phyloP scores from a whole-genome alignment of 139 green algal genomes.

The Dunaliella sp. region DNA sequence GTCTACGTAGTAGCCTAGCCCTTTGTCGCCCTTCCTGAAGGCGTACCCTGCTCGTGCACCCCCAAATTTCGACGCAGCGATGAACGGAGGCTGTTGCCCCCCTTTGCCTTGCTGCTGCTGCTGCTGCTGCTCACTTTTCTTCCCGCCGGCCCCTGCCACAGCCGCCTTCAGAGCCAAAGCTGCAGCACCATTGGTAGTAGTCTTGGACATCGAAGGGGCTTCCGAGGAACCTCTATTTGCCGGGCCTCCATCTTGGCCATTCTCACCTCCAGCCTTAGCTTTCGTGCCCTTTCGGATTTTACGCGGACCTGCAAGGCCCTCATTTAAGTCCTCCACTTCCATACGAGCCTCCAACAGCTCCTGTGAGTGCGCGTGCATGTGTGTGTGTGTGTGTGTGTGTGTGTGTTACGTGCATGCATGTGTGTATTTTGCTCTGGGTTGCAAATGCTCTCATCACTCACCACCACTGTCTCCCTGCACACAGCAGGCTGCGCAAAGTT shows the following conservation, averaged over 20 bases:
- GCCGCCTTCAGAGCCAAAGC: neutral
- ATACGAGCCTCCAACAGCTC: neutral
- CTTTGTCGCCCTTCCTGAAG: conserved; percentile 45
- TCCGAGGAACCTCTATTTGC: too few species aligned
- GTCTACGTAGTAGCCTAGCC: conserved; percentile 58
- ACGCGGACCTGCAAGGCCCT: too few species aligned
- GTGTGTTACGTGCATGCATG: too few species aligned
- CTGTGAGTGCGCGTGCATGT: neutral
- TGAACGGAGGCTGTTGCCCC: conserved; percentile 23
- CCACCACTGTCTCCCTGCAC: too few species aligned
- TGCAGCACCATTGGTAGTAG: conserved; percentile 2
- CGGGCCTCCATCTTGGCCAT: too few species aligned
- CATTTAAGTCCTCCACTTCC: conserved; percentile 29
- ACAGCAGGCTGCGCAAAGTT: too few species aligned
- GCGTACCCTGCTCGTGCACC: conserved; percentile 34
- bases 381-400: neutral
- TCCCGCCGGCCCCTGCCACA: neutral
- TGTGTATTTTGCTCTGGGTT: too few species aligned
- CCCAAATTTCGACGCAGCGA: conserved; percentile 27
- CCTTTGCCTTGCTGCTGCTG: neutral
- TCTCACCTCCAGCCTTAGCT: too few species aligned
- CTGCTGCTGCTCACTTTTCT: neutral
- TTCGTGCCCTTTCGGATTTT: too few species aligned
- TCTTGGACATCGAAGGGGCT: too few species aligned
- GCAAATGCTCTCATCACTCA: too few species aligned